phyloP scores from a whole-genome alignment of 2,329 filamentous ascomycete genomes.

The Colletotrichum gigasporum region DNA sequence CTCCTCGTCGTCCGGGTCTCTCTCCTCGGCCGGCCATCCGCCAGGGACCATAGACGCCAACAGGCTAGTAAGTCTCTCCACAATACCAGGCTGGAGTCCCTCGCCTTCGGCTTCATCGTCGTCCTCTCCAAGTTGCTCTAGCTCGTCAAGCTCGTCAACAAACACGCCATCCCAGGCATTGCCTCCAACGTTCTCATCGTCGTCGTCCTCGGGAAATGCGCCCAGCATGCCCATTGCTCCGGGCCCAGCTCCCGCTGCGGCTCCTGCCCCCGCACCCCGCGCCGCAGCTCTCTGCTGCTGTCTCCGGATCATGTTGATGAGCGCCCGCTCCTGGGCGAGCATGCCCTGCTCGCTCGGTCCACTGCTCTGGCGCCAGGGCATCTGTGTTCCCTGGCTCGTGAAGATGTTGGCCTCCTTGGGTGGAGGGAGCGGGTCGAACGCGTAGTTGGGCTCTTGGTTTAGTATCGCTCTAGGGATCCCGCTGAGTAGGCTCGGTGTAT shows the following conservation, averaged over 20 bases:
- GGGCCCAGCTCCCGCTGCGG: constrained; percentile 6
- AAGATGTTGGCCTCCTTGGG: constrained; percentile 63
- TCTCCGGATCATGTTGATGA: constrained; percentile 15
- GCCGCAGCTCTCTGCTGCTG: constrained; percentile 11
- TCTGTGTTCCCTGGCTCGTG: constrained; percentile 49
- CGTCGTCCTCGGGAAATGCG: constrained; percentile 31
- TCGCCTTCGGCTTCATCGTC: no score
- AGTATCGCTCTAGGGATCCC: constrained; percentile 74
- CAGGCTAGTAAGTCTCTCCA: constrained; percentile 20
- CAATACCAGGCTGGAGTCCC: constrained; percentile 1
- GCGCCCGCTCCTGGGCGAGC: constrained; percentile 10
- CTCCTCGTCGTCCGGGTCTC: background rate
- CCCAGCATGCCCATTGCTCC: constrained; percentile 12
- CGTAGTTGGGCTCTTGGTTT: constrained; percentile 71
- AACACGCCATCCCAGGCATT: constrained; percentile 30
- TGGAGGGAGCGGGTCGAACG: constrained; percentile 86
- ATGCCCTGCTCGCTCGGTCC: background rate
- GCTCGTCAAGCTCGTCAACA: constrained; percentile 27
- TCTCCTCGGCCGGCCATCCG: constrained; percentile 8
- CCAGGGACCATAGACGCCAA: constrained; percentile 23
- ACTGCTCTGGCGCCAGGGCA: constrained; percentile 51
- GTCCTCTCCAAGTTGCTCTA: background rate
- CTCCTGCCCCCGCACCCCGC: background rate
- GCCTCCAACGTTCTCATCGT: constrained; percentile 1
- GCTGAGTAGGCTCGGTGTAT: constrained; percentile 75